Evolutionary conservation across 2,329 filamentous ascomycete genomes (phyloP).

Genomic region (Botrytis paeoniae): DNA sequence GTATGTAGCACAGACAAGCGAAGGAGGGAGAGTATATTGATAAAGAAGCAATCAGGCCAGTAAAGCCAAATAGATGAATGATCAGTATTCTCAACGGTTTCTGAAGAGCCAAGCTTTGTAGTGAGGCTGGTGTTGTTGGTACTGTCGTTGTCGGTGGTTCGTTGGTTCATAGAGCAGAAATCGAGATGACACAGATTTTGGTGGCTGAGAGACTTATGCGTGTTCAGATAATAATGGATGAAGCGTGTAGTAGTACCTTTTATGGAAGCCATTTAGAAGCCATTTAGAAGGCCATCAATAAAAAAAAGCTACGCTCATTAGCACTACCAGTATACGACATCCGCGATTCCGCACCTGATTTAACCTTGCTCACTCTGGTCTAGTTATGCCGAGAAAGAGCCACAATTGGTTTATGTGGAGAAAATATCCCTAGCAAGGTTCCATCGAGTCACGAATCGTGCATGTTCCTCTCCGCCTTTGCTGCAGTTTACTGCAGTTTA

Average conservation of each 20-base stretch:
- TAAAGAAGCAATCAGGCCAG: not conserved
- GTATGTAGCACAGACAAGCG: not conserved
- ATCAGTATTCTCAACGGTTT: not conserved
- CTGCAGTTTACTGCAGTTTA: not conserved
- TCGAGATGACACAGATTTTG: not conserved
- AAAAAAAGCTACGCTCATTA: not conserved
- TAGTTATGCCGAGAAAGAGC: conserved; percentile 11
- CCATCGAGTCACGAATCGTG: conserved; percentile 2
- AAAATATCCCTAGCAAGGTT: not conserved
- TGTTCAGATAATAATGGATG: not conserved
- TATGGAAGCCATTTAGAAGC: conserved; percentile 12
- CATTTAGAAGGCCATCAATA: conserved; percentile 2
- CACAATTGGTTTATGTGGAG: conserved; percentile 7
- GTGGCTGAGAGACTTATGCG: conserved; percentile 2
- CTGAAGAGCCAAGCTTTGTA: not conserved
- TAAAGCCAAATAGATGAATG: not conserved
- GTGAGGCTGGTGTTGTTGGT: not conserved
- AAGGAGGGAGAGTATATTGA: not conserved
- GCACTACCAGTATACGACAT: not conserved
- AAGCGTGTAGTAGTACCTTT: not conserved
- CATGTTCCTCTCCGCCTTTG: not conserved
- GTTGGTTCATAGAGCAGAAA: not conserved
- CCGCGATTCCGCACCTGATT: not conserved
- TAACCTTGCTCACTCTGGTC: not conserved
- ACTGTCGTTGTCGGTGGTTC: not conserved